Conservation (phyloP, 305 asterid species). For the Solanum hybrid region DNA sequence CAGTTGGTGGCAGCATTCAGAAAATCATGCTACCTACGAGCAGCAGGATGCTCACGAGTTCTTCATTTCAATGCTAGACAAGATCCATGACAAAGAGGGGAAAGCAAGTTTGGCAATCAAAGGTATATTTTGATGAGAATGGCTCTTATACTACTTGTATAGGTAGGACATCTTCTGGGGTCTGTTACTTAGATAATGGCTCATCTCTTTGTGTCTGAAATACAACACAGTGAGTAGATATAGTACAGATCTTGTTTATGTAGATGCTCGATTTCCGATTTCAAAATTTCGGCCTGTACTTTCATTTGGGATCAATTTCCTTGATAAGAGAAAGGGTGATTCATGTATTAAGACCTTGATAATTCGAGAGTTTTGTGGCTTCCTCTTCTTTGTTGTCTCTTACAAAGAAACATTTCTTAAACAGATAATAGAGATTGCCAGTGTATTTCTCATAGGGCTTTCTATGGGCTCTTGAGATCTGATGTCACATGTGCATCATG, state of each 20-base stretch:
- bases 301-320: not conserved
- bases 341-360: not conserved
- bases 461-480: conserved; percentile 60
- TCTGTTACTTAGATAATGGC: not conserved
- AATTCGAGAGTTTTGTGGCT: not conserved
- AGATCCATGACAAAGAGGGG: conserved; percentile 67
- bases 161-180: not conserved
- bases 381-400: conserved; percentile 4
- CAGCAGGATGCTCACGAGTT: conserved; percentile 78
- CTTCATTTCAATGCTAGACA: conserved; percentile 54
- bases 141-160: not conserved
- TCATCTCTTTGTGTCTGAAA: not conserved
- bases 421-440: conserved; percentile 58
- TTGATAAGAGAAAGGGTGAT: not conserved
- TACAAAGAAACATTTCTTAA: conserved; percentile 13
- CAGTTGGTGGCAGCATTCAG: conserved; percentile 86
- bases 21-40: conserved; percentile 59
- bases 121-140: conserved; percentile 30
- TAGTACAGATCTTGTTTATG: not conserved
- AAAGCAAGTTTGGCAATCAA: conserved; percentile 25
- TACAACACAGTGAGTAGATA: not conserved
- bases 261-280: not conserved
- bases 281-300: not conserved
- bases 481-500: conserved; percentile 62
- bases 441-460: conserved; percentile 51